These are phyloP conservation scores for Bruguiera hainesii DNA, from an alignment of 441 rosid species.

Conservation along the genomic window DNA sequence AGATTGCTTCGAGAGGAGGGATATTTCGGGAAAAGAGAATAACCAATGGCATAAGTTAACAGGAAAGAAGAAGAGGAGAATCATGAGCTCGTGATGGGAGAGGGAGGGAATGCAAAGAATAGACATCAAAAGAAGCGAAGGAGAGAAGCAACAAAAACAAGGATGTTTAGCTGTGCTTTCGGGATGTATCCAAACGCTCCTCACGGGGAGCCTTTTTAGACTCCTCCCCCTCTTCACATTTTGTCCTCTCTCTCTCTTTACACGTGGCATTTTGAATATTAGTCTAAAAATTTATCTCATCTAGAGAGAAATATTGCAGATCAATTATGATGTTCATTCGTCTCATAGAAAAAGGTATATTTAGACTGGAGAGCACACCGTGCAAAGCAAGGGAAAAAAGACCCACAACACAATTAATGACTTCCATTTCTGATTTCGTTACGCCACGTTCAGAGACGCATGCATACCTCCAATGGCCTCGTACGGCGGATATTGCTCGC, in stretches of 20 bases:
- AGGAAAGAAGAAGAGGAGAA: constrained; percentile 15
- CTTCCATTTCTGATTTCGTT: too few species aligned
- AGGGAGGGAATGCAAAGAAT: constrained; percentile 15
- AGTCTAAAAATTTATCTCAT: not conserved
- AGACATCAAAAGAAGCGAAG: constrained; percentile 66
- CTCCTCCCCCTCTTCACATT: constrained; percentile 15
- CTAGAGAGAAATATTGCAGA: not conserved
- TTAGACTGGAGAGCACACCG: too few species aligned
- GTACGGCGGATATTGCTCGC: too few species aligned
- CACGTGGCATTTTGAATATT: constrained; percentile 25
- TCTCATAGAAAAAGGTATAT: not conserved
- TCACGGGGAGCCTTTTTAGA: constrained; percentile 64
- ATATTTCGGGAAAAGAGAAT: too few species aligned
- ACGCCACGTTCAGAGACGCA: too few species aligned
- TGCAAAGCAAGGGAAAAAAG: too few species aligned
- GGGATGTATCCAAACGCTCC: constrained; percentile 80
- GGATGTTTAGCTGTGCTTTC: constrained; percentile 44
- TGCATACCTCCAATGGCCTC: too few species aligned
- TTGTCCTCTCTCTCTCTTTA: constrained; percentile 16
- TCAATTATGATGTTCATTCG: not conserved
- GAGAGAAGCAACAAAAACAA: constrained; percentile 36
- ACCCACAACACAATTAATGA: too few species aligned
- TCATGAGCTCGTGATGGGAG: constrained; percentile 33
- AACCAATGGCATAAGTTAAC: not conserved
- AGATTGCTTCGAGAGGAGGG: too few species aligned